phyloP scores from a whole-genome alignment of 108 stramenopile genomes.

The Skeletonema tropicum region DNA sequence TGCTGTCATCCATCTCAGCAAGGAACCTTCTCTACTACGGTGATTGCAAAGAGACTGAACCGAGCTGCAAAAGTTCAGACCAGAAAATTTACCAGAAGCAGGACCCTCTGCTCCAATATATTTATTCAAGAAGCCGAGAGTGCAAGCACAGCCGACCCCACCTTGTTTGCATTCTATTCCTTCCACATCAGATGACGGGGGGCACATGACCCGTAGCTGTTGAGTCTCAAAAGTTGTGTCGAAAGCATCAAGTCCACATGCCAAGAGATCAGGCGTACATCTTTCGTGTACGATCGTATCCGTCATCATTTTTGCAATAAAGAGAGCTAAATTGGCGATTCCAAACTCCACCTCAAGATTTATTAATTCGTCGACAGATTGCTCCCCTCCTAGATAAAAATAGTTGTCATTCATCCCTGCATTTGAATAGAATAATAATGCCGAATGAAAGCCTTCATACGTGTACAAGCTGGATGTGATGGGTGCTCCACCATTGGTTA shows the following conservation, averaged over 20 bases:
- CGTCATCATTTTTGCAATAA: slow-evolving; percentile 20
- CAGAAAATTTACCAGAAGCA: not conserved
- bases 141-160: slow-evolving; percentile 21
- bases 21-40: slow-evolving; percentile 9
- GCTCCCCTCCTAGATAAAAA: slow-evolving; percentile 19
- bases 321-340: slow-evolving; percentile 24
- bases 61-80: slow-evolving; percentile 7
- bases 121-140: slow-evolving; percentile 12
- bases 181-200: slow-evolving; percentile 4
- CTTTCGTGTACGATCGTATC: slow-evolving; percentile 25
- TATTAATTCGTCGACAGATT: not conserved
- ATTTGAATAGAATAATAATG: slow-evolving; percentile 12
- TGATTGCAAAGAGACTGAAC: slow-evolving; percentile 20
- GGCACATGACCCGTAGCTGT: slow-evolving; percentile 7
- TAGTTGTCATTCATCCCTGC: slow-evolving; percentile 3
- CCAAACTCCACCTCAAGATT: slow-evolving; percentile 12
- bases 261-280: slow-evolving; percentile 13
- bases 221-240: slow-evolving; percentile 19
- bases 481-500: slow-evolving; percentile 12
- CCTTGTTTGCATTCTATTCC: slow-evolving; percentile 22
- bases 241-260: slow-evolving; percentile 21
- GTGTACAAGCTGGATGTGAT: slow-evolving; percentile 16
- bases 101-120: slow-evolving; percentile 7
- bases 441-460: slow-evolving; percentile 16
- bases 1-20: slow-evolving; percentile 19